phyloP scores from a whole-genome alignment of 768 basidiomycete species.

The Mycena pura region DNA sequence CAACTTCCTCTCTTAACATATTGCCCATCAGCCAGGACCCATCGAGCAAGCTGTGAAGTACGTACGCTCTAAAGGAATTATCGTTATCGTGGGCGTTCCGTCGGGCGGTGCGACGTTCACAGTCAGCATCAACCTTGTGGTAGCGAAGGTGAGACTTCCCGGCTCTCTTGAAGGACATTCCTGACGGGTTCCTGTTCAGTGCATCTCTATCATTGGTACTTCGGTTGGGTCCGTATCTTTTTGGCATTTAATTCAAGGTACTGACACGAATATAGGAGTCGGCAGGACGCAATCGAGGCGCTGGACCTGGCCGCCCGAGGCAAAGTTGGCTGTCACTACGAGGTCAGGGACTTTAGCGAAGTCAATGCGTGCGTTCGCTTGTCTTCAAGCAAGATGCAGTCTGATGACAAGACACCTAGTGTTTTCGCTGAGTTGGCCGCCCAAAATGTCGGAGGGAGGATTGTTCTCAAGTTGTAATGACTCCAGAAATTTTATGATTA shows the following conservation, averaged over 20 bases:
- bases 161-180: background rate
- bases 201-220: slow-evolving; percentile 33
- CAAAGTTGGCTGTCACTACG: slow-evolving; percentile 66
- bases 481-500: too few species aligned
- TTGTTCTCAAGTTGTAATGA: slow-evolving; percentile 38
- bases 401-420: background rate
- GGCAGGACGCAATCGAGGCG: slow-evolving; percentile 82
- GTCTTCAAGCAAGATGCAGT: background rate
- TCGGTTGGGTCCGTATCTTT: slow-evolving; percentile 40
- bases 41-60: slow-evolving; percentile 70
- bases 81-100: slow-evolving; percentile 77
- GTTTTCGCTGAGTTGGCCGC: slow-evolving; percentile 9
- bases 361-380: slow-evolving; percentile 53
- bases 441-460: slow-evolving; percentile 41
- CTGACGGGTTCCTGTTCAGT: background rate
- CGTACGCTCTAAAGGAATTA: slow-evolving; percentile 67
- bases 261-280: slow-evolving; percentile 52
- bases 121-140: slow-evolving; percentile 52
- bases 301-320: slow-evolving; percentile 73
- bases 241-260: background rate
- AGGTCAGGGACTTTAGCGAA: slow-evolving; percentile 52
- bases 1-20: background rate
- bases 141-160: slow-evolving; percentile 38
- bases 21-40: slow-evolving; percentile 38
- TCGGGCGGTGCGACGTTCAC: slow-evolving; percentile 54